phyloP scores from a whole-genome alignment of 371 early-diverging fungal species.

The Catenaria anguillulae region DNA sequence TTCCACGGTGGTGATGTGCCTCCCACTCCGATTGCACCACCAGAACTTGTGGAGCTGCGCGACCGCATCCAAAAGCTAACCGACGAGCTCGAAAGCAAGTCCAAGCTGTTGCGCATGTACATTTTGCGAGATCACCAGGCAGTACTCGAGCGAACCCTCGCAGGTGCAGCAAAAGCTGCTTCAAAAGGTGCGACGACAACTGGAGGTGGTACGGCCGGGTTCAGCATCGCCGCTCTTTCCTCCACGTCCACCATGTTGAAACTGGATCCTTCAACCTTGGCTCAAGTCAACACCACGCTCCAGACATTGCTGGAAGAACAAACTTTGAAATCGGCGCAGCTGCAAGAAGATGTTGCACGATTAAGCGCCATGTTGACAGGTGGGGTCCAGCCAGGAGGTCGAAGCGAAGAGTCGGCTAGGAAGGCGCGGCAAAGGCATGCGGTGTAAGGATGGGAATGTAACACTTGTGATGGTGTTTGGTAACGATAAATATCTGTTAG shows the following conservation, averaged over 20 bases:
- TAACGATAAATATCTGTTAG: too few relatives aligned
- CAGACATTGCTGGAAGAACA: slow-evolving; percentile 33
- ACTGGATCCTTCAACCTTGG: slow-evolving; percentile 25
- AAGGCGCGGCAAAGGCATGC: too few relatives aligned
- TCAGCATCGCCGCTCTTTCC: slow-evolving; percentile 25
- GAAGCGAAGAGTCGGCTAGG: too few relatives aligned
- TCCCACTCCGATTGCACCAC: neutral
- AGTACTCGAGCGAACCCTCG: neutral
- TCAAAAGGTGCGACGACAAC: neutral
- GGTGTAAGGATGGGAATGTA: too few relatives aligned
- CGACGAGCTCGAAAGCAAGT: slow-evolving; percentile 29
- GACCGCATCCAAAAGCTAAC: slow-evolving; percentile 14
- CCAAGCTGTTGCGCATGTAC: slow-evolving; percentile 30
- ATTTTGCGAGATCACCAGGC: slow-evolving; percentile 24
- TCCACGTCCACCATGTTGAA: slow-evolving; percentile 24
- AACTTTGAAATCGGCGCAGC: slow-evolving; percentile 6
- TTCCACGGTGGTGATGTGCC: neutral
- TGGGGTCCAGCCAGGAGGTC: too few relatives aligned
- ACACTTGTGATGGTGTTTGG: too few relatives aligned
- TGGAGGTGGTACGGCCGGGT: neutral
- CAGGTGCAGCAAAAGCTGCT: neutral
- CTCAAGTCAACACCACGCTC: slow-evolving; percentile 33
- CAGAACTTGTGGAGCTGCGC: neutral
- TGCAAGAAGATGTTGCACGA: slow-evolving; percentile 7
- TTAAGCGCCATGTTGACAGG: too few relatives aligned